phyloP scores from a whole-genome alignment of 345 rosid genomes.

The Populus nigra region DNA sequence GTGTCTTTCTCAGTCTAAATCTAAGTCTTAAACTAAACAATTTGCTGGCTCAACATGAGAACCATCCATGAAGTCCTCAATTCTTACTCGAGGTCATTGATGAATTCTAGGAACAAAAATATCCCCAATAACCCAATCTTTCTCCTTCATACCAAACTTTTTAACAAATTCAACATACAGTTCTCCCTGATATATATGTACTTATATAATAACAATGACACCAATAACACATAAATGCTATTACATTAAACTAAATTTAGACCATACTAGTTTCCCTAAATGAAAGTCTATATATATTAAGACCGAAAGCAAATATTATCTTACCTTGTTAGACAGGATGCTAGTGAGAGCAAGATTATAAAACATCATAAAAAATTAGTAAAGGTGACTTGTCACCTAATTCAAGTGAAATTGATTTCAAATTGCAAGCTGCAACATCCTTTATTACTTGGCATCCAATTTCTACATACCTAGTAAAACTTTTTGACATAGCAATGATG shows the following conservation, averaged over 20 bases:
- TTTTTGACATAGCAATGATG: conserved; percentile 32
- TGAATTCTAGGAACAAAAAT: conserved; percentile 52
- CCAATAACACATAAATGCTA: no score
- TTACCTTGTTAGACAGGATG: conserved; percentile 55
- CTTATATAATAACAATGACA: no score
- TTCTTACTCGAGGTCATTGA: conserved; percentile 71
- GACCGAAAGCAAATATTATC: no score
- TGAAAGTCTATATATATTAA: no score
- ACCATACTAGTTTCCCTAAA: no score
- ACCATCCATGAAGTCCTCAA: neutral
- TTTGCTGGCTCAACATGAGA: neutral
- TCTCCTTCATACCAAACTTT: conserved; percentile 56
- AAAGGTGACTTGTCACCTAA: conserved; percentile 83
- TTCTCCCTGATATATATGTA: conserved; percentile 45
- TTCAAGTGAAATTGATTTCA: conserved; percentile 70
- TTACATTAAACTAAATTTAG: no score
- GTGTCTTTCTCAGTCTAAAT: no score
- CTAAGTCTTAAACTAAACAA: neutral
- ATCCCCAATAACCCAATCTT: conserved; percentile 59
- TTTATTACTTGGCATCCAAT: conserved; percentile 67
- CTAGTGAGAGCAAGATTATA: conserved; percentile 52
- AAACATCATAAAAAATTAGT: conserved; percentile 60
- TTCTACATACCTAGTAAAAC: conserved; percentile 81
- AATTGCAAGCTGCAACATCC: conserved; percentile 69
- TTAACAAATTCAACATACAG: conserved; percentile 53